Percentiles rank a stretch among this genome's conserved stretches.
Conservation (phyloP, 1,284 basidiomycete species). For the Tremellales sp. region DNA sequence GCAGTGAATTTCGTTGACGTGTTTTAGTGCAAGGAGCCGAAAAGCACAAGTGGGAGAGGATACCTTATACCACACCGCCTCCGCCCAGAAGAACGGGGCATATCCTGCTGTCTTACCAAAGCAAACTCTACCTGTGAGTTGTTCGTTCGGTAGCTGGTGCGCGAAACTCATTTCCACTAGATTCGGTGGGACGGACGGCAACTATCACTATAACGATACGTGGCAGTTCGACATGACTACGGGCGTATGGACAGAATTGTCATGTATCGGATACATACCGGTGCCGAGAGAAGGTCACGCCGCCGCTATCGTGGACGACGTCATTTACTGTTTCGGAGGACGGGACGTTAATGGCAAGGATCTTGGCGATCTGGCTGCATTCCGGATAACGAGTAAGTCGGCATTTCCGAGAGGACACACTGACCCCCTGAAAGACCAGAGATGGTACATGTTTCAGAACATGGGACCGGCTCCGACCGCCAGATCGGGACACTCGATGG, state of each 20-base stretch:
- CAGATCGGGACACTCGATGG: constrained; percentile 92
- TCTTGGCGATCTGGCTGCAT: constrained; percentile 88
- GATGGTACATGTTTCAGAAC: constrained; percentile 99
- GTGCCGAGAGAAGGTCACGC: constrained; percentile 95
- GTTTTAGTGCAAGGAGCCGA: constrained; percentile 24
- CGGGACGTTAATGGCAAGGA: constrained; percentile 97
- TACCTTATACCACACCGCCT: constrained; percentile 61
- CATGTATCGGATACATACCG: constrained; percentile 97
- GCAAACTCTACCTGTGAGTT: constrained; percentile 78
- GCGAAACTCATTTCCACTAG: constrained; percentile 50
- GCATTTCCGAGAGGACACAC: background rate
- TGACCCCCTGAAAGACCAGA: constrained; percentile 57
- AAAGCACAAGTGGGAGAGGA: constrained; percentile 69
- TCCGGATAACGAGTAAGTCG: constrained; percentile 86
- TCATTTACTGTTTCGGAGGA: constrained; percentile 97
- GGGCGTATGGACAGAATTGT: constrained; percentile 82
- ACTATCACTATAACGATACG: constrained; percentile 99
- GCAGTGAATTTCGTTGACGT: background rate
- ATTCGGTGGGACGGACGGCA: constrained; percentile 96
- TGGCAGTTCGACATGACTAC: constrained; percentile 90
- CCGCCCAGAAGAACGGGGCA: constrained; percentile 92
- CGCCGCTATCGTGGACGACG: constrained; percentile 93
- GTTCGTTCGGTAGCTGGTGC: background rate
- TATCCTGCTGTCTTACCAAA: constrained; percentile 77
- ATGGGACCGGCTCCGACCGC: constrained; percentile 93